These are phyloP conservation scores for Drosera capensis DNA, from an alignment of 148 eudicot species.

Conservation along the genomic window DNA sequence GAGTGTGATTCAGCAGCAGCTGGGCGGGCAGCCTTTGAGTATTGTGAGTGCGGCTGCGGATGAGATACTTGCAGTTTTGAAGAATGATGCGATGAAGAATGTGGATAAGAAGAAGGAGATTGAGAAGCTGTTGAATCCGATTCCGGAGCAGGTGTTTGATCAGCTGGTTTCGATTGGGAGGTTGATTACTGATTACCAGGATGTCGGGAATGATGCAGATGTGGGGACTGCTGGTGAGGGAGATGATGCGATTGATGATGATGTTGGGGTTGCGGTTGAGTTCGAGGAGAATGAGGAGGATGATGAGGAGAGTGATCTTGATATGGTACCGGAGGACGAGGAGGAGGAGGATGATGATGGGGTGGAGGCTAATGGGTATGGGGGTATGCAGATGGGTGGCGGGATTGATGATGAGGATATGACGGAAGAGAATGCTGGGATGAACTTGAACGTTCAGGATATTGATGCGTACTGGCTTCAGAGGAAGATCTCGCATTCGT, in stretches of 20 bases:
- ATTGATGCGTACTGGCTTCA: constrained; percentile 85
- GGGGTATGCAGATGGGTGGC: constrained; percentile 72
- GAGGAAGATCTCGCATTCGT: constrained; percentile 62
- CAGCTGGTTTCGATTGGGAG: constrained; percentile 36
- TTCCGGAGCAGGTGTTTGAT: constrained; percentile 34
- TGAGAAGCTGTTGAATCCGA: constrained; percentile 51
- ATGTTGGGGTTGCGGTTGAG: constrained; percentile 77
- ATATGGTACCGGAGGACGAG: constrained; percentile 49
- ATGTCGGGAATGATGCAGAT: constrained; percentile 34
- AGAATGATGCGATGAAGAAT: constrained; percentile 42
- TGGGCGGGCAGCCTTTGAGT: constrained; percentile 62
- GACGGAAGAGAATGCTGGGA: constrained; percentile 42
- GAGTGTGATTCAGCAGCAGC: constrained; percentile 50
- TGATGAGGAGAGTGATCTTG: constrained; percentile 54
- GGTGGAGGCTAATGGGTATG: constrained; percentile 27
- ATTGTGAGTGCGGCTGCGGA: constrained; percentile 71
- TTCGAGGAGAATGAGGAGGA: constrained; percentile 82
- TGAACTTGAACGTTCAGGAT: constrained; percentile 62
- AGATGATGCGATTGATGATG: constrained; percentile 51
- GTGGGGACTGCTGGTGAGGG: constrained; percentile 23
- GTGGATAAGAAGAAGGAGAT: constrained; percentile 62
- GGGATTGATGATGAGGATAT: constrained; percentile 64
- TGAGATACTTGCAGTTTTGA: constrained; percentile 63
- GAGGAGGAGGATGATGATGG: constrained; percentile 80
- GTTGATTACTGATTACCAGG: constrained; percentile 56